Base-by-base conservation (phyloP, 1,139 yeast species). In the Protomyces arabidopsidicola region DNA sequence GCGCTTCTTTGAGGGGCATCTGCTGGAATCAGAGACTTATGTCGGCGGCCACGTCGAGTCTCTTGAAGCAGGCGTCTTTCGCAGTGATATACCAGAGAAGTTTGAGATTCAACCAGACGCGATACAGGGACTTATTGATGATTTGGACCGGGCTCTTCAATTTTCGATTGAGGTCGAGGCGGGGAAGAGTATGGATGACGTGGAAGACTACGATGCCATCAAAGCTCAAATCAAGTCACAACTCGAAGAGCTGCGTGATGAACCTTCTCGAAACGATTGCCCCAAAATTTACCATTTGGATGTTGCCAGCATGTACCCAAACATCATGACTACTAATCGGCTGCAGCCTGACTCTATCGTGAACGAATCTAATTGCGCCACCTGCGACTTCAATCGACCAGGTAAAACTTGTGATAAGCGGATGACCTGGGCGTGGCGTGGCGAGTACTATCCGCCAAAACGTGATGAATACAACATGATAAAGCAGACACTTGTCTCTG, bases 1-100 rank as follows among this genome's bases (percentile, higher is more conserved):
- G 74, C 78, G 97, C 69, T 93, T 93, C 73, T 93, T 90, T 74
- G 88, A 93, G 69, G 98, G 98, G 1, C 98, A 95, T 75, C 76
- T 95, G 63, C 75, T 95, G 45, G 98, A 91, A 72, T 87, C 96
- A 1, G 99, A 95, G 75, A 95, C 99, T 0, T 95, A 95, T 73
- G 98, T 95, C 22, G 99, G 99, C 68, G 99, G 99, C 1, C 98
- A 95, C 71, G 99, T 95, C 48, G 98, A 95, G 75, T 88, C 97
- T 2, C 77, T 95, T 65, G 98, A 95, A 74, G 97, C 98, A 4
- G 99, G 99, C 65, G 98, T 95, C 0, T 95, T 95, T 72, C 79
- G 98, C 70, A 87, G 95, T 66, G 99, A 95, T 73, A 80, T 93
- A 53, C 82, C 86, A 2, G 84, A 82, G 55, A 83, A 87, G 52